Conservation (phyloP, 75 land plant species). For the Chamaecyparis obtusa region DNA sequence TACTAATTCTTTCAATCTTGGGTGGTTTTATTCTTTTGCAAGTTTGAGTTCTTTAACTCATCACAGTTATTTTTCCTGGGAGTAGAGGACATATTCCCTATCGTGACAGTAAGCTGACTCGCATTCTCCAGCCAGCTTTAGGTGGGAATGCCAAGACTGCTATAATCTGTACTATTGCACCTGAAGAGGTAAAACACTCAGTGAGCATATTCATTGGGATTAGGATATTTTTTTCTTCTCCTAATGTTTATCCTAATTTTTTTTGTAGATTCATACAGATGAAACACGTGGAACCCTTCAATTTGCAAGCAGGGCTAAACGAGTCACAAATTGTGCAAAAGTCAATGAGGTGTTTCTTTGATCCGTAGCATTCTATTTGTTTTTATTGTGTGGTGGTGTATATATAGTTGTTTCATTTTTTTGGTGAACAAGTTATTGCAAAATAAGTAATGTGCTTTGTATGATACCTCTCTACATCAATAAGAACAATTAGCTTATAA, state of each 20-base stretch:
- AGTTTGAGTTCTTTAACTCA: not conserved
- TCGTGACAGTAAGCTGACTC: constrained; percentile 96
- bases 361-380: not conserved
- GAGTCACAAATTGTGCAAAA: constrained; percentile 95
- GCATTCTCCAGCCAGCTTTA: constrained; percentile 94
- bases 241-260: not conserved
- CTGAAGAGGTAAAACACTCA: constrained; percentile 76
- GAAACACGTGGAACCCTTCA: constrained; percentile 97
- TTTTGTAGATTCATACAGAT: constrained; percentile 76
- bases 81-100: constrained; percentile 92
- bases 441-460: not conserved
- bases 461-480: not conserved
- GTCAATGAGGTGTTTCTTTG: constrained; percentile 79
- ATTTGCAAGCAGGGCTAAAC: constrained; percentile 97
- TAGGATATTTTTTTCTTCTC: not conserved
- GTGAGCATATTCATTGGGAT: not conserved
- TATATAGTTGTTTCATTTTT: not conserved
- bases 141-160: constrained; percentile 99
- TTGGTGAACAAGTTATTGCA: not conserved
- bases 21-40: not conserved
- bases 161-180: constrained; percentile 96
- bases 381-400: not conserved
- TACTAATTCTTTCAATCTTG: not conserved
- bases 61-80: not conserved
- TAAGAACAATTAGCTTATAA: not conserved